These are phyloP conservation scores for Rhododendron kiyosumense DNA, from an alignment of 148 eudicot species.

Conservation along the genomic window DNA sequence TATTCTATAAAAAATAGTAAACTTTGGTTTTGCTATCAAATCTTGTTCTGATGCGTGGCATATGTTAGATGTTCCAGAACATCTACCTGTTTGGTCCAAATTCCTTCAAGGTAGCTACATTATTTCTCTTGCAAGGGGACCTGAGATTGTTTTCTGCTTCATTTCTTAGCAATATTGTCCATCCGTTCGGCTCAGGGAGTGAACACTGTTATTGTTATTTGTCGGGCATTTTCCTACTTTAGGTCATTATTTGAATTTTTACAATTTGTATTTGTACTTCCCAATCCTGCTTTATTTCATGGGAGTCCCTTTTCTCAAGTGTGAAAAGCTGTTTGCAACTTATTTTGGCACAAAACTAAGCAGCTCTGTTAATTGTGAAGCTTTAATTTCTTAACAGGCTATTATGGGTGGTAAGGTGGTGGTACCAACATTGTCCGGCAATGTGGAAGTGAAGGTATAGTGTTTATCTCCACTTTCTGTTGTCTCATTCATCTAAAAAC, in stretches of 20 bases:
- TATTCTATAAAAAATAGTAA: not conserved
- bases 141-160: conserved; percentile 1
- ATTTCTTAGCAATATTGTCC: not conserved
- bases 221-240: not conserved
- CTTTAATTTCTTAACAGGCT: conserved; percentile 50
- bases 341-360: not conserved
- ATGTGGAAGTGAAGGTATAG: conserved; percentile 58
- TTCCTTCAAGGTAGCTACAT: not conserved
- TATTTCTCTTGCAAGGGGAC: not conserved
- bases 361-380: conserved; percentile 6
- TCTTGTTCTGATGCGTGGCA: not conserved
- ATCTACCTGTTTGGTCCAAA: not conserved
- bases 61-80: not conserved
- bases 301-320: not conserved
- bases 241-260: not conserved
- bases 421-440: conserved; percentile 74
- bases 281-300: not conserved
- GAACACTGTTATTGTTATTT: not conserved
- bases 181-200: not conserved
- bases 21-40: not conserved
- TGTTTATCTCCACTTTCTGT: conserved; percentile 1
- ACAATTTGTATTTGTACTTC: not conserved
- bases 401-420: conserved; percentile 88
- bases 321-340: not conserved
- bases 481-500: not conserved